phyloP scores from a whole-genome alignment of 192 early-diverging fungal genomes.

The Diversispora epigaea region DNA sequence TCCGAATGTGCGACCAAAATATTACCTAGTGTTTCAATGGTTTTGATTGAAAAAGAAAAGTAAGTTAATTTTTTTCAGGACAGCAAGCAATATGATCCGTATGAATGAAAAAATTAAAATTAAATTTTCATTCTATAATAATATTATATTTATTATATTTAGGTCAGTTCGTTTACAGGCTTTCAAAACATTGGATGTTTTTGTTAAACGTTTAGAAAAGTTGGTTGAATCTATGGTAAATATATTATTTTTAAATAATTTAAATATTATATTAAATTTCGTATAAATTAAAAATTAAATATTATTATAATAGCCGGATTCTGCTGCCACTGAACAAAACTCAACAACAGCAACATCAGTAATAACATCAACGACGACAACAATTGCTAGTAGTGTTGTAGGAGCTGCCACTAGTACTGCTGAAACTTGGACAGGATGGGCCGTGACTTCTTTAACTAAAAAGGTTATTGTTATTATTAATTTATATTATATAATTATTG shows the following conservation, averaged over 20 bases:
- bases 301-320: constrained; percentile 48
- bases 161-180: constrained; percentile 80
- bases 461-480: constrained; percentile 34
- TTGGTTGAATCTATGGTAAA: constrained; percentile 63
- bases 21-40: constrained; percentile 67
- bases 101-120: too few species aligned
- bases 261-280: neutral
- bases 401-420: constrained; percentile 51
- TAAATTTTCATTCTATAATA: too few species aligned
- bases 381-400: constrained; percentile 34
- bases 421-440: constrained; percentile 87
- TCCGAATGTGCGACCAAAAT: constrained; percentile 70
- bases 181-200: constrained; percentile 68
- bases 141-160: constrained; percentile 18
- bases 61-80: constrained; percentile 29
- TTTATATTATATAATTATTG: too few species aligned
- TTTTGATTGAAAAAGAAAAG: constrained; percentile 81
- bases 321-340: constrained; percentile 38
- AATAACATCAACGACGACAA: constrained; percentile 35
- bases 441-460: constrained; percentile 75
- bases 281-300: neutral
- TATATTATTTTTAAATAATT: neutral
- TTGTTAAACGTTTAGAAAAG: constrained; percentile 68
- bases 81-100: too few species aligned
- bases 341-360: constrained; percentile 38